Conservation (phyloP, 371 early-diverging fungal genomes). For the Lichtheimia hyalospora region DNA sequence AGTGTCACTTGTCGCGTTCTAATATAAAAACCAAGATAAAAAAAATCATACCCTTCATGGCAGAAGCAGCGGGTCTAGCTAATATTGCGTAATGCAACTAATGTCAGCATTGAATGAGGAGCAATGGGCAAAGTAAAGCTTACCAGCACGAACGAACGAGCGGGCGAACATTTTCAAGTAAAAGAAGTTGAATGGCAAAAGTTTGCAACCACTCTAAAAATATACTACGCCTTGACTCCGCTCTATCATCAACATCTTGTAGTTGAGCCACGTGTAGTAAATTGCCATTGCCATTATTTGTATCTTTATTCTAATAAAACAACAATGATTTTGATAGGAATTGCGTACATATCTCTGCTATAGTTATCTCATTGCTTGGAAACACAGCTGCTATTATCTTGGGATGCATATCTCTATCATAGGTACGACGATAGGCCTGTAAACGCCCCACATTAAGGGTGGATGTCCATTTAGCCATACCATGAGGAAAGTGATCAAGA, state of each 20-base stretch:
- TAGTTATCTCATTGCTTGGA: not conserved
- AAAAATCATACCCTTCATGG: conserved; percentile 32
- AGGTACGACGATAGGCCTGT: not conserved
- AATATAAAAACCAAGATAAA: no score
- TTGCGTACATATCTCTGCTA: not conserved
- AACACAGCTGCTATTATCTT: not conserved
- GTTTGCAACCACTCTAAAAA: not conserved
- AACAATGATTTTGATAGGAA: not conserved
- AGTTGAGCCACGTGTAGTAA: no score
- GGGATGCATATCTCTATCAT: not conserved
- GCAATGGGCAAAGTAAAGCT: not conserved
- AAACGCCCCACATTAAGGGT: not conserved
- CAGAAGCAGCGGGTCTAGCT: conserved; percentile 34
- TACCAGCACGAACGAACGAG: conserved; percentile 44
- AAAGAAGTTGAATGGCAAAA: conserved; percentile 8
- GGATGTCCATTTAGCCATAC: not conserved
- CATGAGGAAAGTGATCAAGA: not conserved
- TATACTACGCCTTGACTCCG: no score
- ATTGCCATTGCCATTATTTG: no score
- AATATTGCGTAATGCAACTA: no score
- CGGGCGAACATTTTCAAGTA: conserved; percentile 41
- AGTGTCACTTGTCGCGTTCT: not conserved
- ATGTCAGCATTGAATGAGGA: not conserved
- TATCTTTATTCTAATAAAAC: no score
- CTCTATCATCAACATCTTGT: no score